Base-by-base conservation (phyloP, 2,329 filamentous ascomycete species). In the Aspergillus bombycis region DNA sequence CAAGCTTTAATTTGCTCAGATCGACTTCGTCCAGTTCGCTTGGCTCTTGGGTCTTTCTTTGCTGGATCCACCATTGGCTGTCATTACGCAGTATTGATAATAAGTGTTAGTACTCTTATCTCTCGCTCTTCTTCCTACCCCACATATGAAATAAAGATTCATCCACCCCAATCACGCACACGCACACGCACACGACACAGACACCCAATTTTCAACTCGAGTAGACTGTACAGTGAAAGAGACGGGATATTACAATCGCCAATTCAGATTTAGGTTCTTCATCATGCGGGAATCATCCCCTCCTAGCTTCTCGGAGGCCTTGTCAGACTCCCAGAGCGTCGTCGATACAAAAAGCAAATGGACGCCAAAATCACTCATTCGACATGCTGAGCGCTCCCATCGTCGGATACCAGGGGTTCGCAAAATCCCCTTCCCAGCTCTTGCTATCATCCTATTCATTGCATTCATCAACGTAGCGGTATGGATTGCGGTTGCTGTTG, bases 401-500 rank as follows among this genome's bases (percentile, higher is more conserved):
- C 72, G 79, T 55, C 80, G 81, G 5, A 78, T 86, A 28, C 87
- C 87, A 0, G 84, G 84, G 10, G 73, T 89, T 14, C 79, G 82
- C 36, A 84, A 81, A 62, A 79, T 89, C 4, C 87, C 87, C 0
- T 81, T 88, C 5, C 75, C 82, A 1, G 86, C 84, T 0, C 78
- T 89, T 45, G 83, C 82, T 1, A 87, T 89, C 34, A 87, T 89
- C 32, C 54, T 82, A 1, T 75, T 84, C 0, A 75, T 89, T 46
- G 79, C 84, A 1, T 56, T 82, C 4, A 74, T 87, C 58, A 89
- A 89, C 72, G 70, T 84, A 3, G 58, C 86, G 2, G 84, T 86
- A 10, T 89, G 87, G 87, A 79, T 83, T 56, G 84, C 82, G 26
- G 83, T 84, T 11, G 86, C 82, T 11, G 81, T 88, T 65, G 83